Base-by-base conservation (phyloP, 2,329 filamentous ascomycete species). In the Fusarium cyanostomum region DNA sequence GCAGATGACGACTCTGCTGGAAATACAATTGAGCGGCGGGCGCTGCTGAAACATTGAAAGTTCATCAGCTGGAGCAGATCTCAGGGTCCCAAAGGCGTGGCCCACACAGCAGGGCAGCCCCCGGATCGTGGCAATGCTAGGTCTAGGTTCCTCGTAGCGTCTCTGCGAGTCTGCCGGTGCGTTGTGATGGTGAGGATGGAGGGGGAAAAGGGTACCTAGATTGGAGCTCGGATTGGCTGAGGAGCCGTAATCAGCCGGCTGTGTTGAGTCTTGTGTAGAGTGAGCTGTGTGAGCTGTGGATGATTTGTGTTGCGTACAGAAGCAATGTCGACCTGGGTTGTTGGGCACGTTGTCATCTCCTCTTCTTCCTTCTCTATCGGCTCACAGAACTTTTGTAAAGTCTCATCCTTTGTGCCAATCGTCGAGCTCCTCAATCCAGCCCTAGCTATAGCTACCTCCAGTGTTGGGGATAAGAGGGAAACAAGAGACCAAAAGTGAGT, bases 291-390 rank as follows among this genome's bases (percentile, higher is more conserved):
- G 52, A 67, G 59, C 59, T 58, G 51, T 52, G 58, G 56, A 55
- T 66, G 62, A 64, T 66, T 66, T 66, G 59, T 66, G 63, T 59
- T 60, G 62, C 56, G 41, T 57, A 28, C 46, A 49, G 51, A 46
- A 61, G 56, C 56, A 61, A 59, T 61, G 56, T 42, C 59, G 34
- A 48, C 37, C 56, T 38, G 38, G 37, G 31, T 10, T 43, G 45
- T 54, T 43, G 35, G 28, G 43, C 43, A 38, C 28, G 41, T 16
- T 37, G 34, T 31, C 35, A 39, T 35, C 52, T 38, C 38, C 39
- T 56, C 59, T 42, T 67, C 52, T 42, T 67, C 31, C 49, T 63
- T 49, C 48, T 53, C 64, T 49, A 55, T 48, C 61, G 52, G 58
- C 52, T 45, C 49, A 39, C 13, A 58, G 52, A 48, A 56, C 52